A percentile compares a stretch with the other conserved stretches of the same genome.
These are phyloP conservation scores for Bidens hawaiensis DNA, from an alignment of 140 eudicot genomes.

Conservation along the genomic window DNA sequence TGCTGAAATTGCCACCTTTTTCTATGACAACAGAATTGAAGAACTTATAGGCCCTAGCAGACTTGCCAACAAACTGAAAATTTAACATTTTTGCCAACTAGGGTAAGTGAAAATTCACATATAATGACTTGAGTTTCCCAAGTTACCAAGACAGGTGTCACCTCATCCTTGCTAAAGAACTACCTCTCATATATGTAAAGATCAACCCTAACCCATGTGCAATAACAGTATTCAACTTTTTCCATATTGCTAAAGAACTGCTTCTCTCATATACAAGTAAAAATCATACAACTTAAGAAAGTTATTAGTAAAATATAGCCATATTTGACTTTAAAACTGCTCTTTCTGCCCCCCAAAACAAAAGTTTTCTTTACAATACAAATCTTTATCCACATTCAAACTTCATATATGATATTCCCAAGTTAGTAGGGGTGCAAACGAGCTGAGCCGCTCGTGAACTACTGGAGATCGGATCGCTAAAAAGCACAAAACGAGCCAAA, in stretches of 20 bases:
- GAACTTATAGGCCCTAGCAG: background rate
- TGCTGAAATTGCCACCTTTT: background rate
- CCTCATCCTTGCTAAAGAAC: background rate
- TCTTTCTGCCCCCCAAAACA: background rate
- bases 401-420: too few relatives aligned
- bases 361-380: too few relatives aligned
- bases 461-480: too few relatives aligned
- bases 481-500: too few relatives aligned
- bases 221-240: background rate
- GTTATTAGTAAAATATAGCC: too few relatives aligned
- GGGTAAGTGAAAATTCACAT: background rate
- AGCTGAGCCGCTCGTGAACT: too few relatives aligned
- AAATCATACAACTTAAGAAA: background rate
- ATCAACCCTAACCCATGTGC: background rate
- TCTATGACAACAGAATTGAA: background rate
- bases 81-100: background rate
- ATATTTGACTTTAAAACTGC: background rate
- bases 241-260: background rate
- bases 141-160: background rate
- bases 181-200: background rate
- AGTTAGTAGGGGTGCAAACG: too few relatives aligned
- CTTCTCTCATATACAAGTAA: background rate
- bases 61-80: too few relatives aligned
- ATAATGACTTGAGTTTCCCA: too few relatives aligned
- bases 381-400: too few relatives aligned